Evolutionary conservation across 2,329 filamentous ascomycete species (phyloP).

Genomic region (Alternaria rosae): DNA sequence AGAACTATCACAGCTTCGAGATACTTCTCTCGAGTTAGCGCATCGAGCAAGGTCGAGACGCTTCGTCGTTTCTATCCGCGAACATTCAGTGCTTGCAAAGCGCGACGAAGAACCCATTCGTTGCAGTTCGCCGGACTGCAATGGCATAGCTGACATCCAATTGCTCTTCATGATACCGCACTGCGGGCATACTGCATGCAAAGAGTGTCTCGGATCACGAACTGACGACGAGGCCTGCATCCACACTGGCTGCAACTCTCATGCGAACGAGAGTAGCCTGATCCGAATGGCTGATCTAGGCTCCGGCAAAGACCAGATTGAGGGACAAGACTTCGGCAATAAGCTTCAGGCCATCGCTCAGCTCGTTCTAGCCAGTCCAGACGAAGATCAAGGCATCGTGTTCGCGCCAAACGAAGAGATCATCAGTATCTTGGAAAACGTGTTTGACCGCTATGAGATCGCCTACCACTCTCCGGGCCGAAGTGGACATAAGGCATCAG

Average conservation of each 20-base stretch:
- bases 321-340: constrained; percentile 37
- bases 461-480: constrained; percentile 21
- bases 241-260: constrained; percentile 22
- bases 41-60: constrained; percentile 28
- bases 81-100: constrained; percentile 1
- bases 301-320: constrained; percentile 17
- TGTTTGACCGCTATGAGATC: constrained; percentile 28
- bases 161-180: constrained; percentile 29
- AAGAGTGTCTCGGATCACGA: constrained; percentile 27
- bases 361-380: constrained; percentile 52
- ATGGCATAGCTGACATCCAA: neutral
- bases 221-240: constrained; percentile 35
- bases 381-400: constrained; percentile 40
- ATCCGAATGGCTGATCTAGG: constrained; percentile 33
- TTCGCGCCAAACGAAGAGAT: constrained; percentile 36
- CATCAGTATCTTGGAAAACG: constrained; percentile 22
- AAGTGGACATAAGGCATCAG: constrained; percentile 12
- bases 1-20: constrained; percentile 27
- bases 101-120: neutral
- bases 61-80: constrained; percentile 29
- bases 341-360: constrained; percentile 34
- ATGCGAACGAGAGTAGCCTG: constrained; percentile 23
- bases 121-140: constrained; percentile 32
- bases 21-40: constrained; percentile 28
- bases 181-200: constrained; percentile 41